Conservation (phyloP, 305 asterid genomes). For the Fraxinus ornus region DNA sequence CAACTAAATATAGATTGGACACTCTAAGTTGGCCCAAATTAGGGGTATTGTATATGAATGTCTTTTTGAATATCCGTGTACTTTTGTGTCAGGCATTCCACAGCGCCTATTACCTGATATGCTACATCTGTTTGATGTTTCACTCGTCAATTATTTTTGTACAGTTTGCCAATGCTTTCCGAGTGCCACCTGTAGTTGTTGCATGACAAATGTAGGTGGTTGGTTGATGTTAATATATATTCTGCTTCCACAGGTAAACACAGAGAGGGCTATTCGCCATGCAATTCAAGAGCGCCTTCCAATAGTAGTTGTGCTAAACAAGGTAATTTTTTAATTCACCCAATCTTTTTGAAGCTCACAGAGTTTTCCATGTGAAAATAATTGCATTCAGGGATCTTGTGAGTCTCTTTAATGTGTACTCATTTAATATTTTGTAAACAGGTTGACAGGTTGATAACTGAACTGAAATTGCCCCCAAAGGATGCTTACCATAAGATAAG, state of each 20-base stretch:
- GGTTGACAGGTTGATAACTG: slow-evolving; percentile 93
- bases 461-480: slow-evolving; percentile 92
- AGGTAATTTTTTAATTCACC: slow-evolving; percentile 49
- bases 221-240: background rate
- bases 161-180: background rate
- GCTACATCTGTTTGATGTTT: background rate
- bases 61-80: background rate
- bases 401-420: slow-evolving; percentile 2
- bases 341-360: background rate
- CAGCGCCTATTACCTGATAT: background rate
- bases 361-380: background rate
- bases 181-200: background rate
- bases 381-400: background rate
- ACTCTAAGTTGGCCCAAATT: background rate
- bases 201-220: background rate
- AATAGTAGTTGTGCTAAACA: slow-evolving; percentile 87
- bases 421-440: slow-evolving; percentile 25
- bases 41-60: background rate
- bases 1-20: background rate
- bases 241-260: slow-evolving; percentile 61
- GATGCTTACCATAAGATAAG: slow-evolving; percentile 93
- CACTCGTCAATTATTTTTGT: background rate
- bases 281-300: slow-evolving; percentile 92
- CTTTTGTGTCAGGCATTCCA: background rate
- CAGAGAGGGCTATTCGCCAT: slow-evolving; percentile 96